Evolutionary conservation across 2,329 filamentous ascomycete species (phyloP).

Genomic region (Colletotrichum sp.): DNA sequence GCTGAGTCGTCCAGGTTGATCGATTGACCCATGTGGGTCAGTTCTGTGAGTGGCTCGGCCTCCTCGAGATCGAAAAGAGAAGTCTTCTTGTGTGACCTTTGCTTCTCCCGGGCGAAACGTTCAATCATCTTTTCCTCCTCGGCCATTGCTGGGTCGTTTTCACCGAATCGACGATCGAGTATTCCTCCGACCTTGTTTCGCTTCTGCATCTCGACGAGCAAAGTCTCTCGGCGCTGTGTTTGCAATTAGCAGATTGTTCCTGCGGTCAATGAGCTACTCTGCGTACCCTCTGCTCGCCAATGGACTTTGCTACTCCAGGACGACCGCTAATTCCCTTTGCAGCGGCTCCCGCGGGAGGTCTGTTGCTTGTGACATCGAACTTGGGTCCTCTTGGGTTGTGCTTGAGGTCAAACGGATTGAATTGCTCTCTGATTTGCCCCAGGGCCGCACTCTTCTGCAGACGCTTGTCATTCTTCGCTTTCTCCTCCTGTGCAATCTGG

Average conservation of each 20-base stretch:
- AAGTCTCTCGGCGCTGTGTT: slow-evolving; percentile 73
- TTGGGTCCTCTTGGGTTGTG: slow-evolving; percentile 78
- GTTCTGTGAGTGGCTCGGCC: slow-evolving; percentile 65
- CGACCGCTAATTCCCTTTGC: slow-evolving; percentile 70
- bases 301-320: slow-evolving; percentile 83
- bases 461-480: slow-evolving; percentile 72
- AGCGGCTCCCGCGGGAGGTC: slow-evolving; percentile 55
- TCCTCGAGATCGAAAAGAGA: slow-evolving; percentile 92
- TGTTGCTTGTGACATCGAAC: slow-evolving; percentile 80
- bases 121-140: slow-evolving; percentile 92
- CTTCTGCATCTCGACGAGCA: slow-evolving; percentile 88
- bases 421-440: slow-evolving; percentile 87
- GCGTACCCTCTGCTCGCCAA: slow-evolving; percentile 80
- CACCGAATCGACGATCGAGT: slow-evolving; percentile 91
- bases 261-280: slow-evolving; percentile 27
- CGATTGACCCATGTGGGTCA: slow-evolving; percentile 85
- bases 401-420: slow-evolving; percentile 98
- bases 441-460: slow-evolving; percentile 79
- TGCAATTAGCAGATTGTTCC: neutral
- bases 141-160: slow-evolving; percentile 92
- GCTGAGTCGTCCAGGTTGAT: slow-evolving; percentile 60
- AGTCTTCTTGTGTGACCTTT: slow-evolving; percentile 75
- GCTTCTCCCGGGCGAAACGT: slow-evolving; percentile 88
- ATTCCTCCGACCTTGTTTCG: slow-evolving; percentile 93
- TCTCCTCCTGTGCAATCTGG: slow-evolving; percentile 70